Conservation (phyloP, 2,329 filamentous ascomycete genomes). For the Ophiocordyceps robertsii region DNA sequence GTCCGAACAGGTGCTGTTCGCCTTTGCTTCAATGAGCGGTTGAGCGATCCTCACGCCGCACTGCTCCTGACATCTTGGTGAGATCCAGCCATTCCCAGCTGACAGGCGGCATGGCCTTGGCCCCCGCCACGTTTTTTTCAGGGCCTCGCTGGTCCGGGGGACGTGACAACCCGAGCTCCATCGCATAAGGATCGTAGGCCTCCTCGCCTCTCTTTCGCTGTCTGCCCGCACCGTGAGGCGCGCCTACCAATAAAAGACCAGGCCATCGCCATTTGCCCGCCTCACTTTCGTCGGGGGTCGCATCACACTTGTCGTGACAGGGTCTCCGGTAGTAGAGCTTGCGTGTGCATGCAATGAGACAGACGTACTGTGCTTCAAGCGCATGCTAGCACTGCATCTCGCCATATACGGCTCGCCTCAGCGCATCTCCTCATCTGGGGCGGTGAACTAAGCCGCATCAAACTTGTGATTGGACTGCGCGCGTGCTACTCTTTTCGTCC, state of each 20-base stretch:
- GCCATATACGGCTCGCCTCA: conserved; percentile 1
- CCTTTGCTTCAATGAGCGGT: not conserved
- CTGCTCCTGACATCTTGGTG: too few species aligned
- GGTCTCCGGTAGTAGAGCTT: not conserved
- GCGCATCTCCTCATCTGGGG: not conserved
- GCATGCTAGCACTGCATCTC: conserved; percentile 1
- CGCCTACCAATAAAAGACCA: not conserved
- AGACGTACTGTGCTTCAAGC: not conserved
- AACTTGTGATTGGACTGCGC: not conserved
- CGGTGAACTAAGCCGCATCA: conserved; percentile 1
- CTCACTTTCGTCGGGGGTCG: conserved; percentile 1
- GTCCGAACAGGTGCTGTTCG: not conserved
- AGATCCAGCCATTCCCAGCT: too few species aligned
- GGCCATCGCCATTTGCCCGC: not conserved
- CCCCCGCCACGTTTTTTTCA: too few species aligned
- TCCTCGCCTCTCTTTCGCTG: too few species aligned
- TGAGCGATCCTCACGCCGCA: too few species aligned
- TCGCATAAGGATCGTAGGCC: too few species aligned
- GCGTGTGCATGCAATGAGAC: not conserved
- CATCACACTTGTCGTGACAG: not conserved
- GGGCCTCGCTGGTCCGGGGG: too few species aligned
- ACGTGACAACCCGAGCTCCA: too few species aligned
- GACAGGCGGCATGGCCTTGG: too few species aligned
- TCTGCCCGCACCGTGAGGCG: not conserved
- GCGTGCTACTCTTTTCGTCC: not conserved